phyloP scores from a whole-genome alignment of 768 basidiomycete species.

The Pleurotus ostreatus region DNA sequence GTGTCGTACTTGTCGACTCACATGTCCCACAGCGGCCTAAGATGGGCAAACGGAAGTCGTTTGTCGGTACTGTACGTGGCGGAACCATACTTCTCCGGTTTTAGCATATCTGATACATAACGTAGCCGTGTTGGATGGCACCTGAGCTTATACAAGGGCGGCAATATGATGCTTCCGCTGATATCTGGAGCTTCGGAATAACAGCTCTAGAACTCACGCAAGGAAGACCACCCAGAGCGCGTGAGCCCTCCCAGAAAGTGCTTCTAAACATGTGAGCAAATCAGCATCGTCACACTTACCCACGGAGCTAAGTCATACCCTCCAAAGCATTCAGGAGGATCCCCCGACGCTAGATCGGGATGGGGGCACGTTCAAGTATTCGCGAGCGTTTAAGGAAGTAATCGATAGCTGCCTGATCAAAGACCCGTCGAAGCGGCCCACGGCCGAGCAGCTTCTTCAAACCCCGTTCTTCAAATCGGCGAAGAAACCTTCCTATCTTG shows the following conservation, averaged over 20 bases:
- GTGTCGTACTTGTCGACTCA: constrained; percentile 31
- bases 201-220: constrained; percentile 89
- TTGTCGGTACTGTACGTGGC: constrained; percentile 78
- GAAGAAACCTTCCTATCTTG: constrained; percentile 77
- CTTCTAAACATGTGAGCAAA: constrained; percentile 63
- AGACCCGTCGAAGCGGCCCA: constrained; percentile 82
- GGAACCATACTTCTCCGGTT: background rate
- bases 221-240: constrained; percentile 82
- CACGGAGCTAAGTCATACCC: background rate
- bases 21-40: constrained; percentile 31
- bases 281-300: too few species aligned
- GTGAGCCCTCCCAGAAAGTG: constrained; percentile 69
- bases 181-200: constrained; percentile 96
- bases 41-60: constrained; percentile 81
- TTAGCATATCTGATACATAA: constrained; percentile 3
- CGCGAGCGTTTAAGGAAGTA: constrained; percentile 77
- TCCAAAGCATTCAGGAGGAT: constrained; percentile 62
- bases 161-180: constrained; percentile 81
- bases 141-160: constrained; percentile 87
- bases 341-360: constrained; percentile 76
- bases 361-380: constrained; percentile 70
- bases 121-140: constrained; percentile 92
- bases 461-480: constrained; percentile 76
- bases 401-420: constrained; percentile 81
- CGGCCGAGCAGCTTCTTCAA: constrained; percentile 71